Conservation (phyloP, 2,329 filamentous ascomycete genomes). For the Alternaria novae-zelandiae region DNA sequence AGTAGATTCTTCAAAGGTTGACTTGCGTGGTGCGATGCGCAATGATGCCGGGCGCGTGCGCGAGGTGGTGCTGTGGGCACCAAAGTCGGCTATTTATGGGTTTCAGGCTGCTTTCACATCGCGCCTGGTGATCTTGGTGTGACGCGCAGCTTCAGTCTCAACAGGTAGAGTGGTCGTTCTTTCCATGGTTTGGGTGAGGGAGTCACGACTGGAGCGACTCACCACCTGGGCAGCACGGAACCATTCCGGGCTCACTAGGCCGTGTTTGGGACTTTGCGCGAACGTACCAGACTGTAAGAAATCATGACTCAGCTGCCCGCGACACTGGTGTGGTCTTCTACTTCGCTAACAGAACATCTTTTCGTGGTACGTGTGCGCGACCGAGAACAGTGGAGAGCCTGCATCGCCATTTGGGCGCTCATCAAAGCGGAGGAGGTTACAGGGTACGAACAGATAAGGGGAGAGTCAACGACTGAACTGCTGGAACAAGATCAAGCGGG, state of each 20-base stretch:
- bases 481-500: background rate
- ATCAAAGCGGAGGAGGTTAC: background rate
- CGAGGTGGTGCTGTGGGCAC: background rate
- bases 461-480: background rate
- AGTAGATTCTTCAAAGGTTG: background rate
- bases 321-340: background rate
- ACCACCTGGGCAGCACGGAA: background rate
- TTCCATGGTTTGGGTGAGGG: background rate
- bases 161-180: background rate
- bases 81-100: background rate
- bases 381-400: background rate
- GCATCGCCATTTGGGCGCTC: background rate
- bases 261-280: background rate
- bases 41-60: background rate
- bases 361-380: background rate
- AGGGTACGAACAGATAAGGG: background rate
- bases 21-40: background rate
- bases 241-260: background rate
- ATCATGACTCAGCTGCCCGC: background rate
- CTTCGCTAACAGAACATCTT: background rate
- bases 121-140: background rate
- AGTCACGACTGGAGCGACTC: background rate
- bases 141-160: background rate
- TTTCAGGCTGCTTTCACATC: background rate
- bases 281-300: background rate